Evolutionary conservation across 176 grass and related monocot species (phyloP), one percentile per base, ranked within the genome.

Genomic region (Zoysia japonica): DNA sequence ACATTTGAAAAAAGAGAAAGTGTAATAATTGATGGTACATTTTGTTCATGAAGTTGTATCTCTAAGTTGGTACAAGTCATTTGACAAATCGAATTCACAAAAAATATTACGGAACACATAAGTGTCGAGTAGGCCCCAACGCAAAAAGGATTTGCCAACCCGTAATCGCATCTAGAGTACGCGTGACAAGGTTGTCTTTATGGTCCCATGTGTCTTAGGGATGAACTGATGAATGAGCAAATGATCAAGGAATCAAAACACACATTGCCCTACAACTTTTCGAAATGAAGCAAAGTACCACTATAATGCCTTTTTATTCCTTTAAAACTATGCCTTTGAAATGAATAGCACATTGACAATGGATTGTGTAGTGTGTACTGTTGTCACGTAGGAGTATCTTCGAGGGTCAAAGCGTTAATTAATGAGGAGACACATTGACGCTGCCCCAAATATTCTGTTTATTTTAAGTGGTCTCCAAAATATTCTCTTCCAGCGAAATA

Each of bases 381-480:
- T 40, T 66, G 41, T 28, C 28, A 73, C 5, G 5, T 28, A 28
- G 28, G 28, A 28, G 28, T 43, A 42, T 78, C 42, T 19, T 66
- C 12, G 47, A 3, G 77, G 41, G 61, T 64, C 61, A 64, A 64
- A 62, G n/a, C 28, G 57, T 61, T 61, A 19, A 60, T 65, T 87
- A 82, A 82, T 71, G 47, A 55, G 73, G 85, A 82, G 72, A 47
- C 20, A 62, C 3, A 17, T 56, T 5, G 55, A 82, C 78, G 70
- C 78, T 71, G 56, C 16, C 78, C 85, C 10, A 87, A 87, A 81
- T 40, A 82, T 87, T 67, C 70, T 62, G 28, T 62, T 64, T 11
- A 11, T 35, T 17, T 36, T 36, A 36, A 50, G 59, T 35, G 19
- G 59, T 61, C 0, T 9, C 78, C 65, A 9, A 81, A 87, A 75